Base-by-base conservation (phyloP, 257 asterid genomes). In the Nicotiana noctiflora region DNA sequence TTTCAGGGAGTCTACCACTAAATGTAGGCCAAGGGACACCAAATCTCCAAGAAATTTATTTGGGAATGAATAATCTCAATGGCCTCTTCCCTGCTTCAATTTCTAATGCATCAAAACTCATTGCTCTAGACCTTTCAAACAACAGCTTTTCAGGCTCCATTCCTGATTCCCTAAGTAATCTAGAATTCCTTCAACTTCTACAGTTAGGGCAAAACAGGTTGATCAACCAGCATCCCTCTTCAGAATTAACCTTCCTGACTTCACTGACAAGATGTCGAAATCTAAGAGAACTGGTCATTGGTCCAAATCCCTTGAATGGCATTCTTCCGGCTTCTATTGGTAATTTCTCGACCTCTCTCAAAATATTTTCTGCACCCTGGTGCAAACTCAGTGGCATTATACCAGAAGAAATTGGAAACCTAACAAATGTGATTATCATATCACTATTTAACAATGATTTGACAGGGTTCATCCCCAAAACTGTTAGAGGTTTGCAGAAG, bases 111-210 rank as follows among this genome's bases (percentile, higher is more conserved):
- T 81, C 85, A 9, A 52, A 65, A 32, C 83, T 87, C 59, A 46
- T 49, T 18, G 2, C 6, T 10, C 14, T 86, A 32, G 32, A 40
- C 56, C 64, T 88, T 1, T 18, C 18, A 12, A 8, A 11, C 11
- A 87, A 88, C 56, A 23, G 32, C 32, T 82, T 88, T 21, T 79
- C 81, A 0, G 90, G 92, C 21, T 23, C 68, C 2, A 67, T 89
- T 75, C 92, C 91, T 0, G 53, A 25, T 32, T 84, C 89, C 4
- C 68, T 88, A 49, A 89, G 88, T 17, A 75, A 85, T 8, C 64
- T 88, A 19, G 77, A 44, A 53, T 37, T 67, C 40, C 76, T 89
- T 40, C 81, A 76, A 21, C 13, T 52, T 34, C 82, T 87, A 19
- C 55, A 67, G 55, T 34, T 66, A 66, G 75, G 79, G 8, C 63